Evolutionary conservation across 2,329 filamentous ascomycete genomes (phyloP).

Genomic region (Pseudogymnoascus destructans): DNA sequence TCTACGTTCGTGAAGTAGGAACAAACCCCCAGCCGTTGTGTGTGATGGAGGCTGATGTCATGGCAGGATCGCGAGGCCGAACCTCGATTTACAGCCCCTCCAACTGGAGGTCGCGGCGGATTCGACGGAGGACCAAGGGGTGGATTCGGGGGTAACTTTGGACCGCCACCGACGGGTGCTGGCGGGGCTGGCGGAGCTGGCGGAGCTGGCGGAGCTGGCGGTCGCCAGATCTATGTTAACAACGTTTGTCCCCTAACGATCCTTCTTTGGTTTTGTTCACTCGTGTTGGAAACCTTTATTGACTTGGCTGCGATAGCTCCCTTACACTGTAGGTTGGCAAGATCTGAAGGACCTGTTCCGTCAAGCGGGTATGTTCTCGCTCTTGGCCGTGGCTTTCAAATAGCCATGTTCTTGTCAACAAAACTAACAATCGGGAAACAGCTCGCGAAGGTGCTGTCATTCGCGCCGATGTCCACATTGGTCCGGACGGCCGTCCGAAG

Average conservation of each 20-base stretch:
- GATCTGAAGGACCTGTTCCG: slow-evolving; percentile 98
- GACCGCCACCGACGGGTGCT: slow-evolving; percentile 25
- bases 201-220: slow-evolving; percentile 49
- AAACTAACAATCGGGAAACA: slow-evolving; percentile 20
- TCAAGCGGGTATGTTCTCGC: slow-evolving; percentile 67
- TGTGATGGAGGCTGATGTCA: slow-evolving; percentile 17
- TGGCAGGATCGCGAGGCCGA: slow-evolving; percentile 89
- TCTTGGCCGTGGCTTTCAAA: slow-evolving; percentile 19
- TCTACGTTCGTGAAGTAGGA: slow-evolving; percentile 92
- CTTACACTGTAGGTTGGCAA: slow-evolving; percentile 96
- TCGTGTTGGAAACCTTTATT: slow-evolving; percentile 27
- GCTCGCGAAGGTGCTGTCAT: slow-evolving; percentile 65
- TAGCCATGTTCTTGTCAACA: slow-evolving; percentile 14
- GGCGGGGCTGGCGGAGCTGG: slow-evolving; percentile 39
- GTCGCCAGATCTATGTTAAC: slow-evolving; percentile 90
- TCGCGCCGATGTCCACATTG: slow-evolving; percentile 87
- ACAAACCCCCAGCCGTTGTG: background rate
- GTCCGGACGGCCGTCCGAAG: slow-evolving; percentile 85
- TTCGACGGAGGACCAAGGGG: slow-evolving; percentile 38
- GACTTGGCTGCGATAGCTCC: slow-evolving; percentile 52
- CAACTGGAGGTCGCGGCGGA: slow-evolving; percentile 49
- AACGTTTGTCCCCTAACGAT: slow-evolving; percentile 65
- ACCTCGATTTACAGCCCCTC: slow-evolving; percentile 79
- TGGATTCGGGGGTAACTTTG: slow-evolving; percentile 37
- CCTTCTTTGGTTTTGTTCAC: slow-evolving; percentile 15